Conservation (phyloP, 495 filamentous ascomycete genomes). For the Tuber magnatum region DNA sequence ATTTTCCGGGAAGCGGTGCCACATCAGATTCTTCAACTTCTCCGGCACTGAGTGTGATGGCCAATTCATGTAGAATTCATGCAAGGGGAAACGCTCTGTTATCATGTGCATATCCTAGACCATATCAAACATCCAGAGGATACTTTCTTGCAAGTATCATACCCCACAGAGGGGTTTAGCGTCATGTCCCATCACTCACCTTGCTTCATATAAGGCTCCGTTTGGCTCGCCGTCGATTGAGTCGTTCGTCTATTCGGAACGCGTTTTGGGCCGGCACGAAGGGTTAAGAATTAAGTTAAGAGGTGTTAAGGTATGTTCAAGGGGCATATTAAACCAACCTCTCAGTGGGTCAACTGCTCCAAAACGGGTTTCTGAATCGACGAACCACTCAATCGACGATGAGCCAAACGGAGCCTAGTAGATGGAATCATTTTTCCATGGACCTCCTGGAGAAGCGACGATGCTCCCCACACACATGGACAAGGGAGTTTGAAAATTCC, state of each 20-base stretch:
- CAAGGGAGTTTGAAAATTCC: neutral
- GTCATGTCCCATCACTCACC: neutral
- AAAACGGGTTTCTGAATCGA: too few species aligned
- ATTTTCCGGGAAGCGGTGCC: neutral
- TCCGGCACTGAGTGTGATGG: neutral
- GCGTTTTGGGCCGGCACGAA: too few species aligned
- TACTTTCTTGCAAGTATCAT: neutral
- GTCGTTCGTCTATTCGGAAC: too few species aligned
- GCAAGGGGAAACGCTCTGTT: neutral
- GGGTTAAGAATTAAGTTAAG: too few species aligned
- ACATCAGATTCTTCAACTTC: neutral
- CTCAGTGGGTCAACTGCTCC: too few species aligned
- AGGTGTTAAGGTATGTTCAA: too few species aligned
- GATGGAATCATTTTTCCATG: too few species aligned
- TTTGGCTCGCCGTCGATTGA: too few species aligned
- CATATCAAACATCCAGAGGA: neutral
- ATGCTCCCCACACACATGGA: neutral
- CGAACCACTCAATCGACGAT: too few species aligned
- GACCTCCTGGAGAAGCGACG: neutral
- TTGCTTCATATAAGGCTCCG: too few species aligned
- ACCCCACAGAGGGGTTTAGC: neutral
- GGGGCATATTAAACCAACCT: too few species aligned
- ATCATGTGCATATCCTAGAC: neutral
- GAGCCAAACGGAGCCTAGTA: too few species aligned
- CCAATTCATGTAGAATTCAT: neutral